Evolutionary conservation across 176 grass and related monocot species (phyloP).

Genomic region (Paspalum notatum): DNA sequence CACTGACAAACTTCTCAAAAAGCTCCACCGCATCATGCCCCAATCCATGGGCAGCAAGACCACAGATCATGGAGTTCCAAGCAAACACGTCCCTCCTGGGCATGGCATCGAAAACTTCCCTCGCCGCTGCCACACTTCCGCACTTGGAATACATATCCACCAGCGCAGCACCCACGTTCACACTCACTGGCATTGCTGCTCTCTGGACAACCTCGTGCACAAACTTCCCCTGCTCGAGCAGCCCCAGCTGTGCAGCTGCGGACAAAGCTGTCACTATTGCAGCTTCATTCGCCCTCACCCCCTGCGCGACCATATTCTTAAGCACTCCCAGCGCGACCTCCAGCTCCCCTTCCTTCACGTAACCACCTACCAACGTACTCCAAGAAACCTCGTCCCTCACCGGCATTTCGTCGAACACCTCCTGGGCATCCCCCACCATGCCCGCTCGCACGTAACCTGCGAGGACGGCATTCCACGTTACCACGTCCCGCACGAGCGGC

Average conservation of each 20-base stretch:
- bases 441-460: conserved; percentile 51
- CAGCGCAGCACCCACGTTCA: conserved; percentile 46
- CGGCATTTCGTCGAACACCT: conserved; percentile 62
- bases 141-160: conserved; percentile 87
- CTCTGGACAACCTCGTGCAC: conserved; percentile 45
- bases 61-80: conserved; percentile 74
- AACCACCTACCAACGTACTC: conserved; percentile 63
- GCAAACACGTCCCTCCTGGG: conserved; percentile 55
- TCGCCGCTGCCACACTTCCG: conserved; percentile 44
- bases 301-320: conserved; percentile 43
- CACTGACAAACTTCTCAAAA: conserved; percentile 52
- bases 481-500: conserved; percentile 47
- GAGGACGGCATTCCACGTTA: conserved; percentile 65
- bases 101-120: conserved; percentile 59
- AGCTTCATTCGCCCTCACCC: conserved; percentile 52
- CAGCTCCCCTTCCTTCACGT: conserved; percentile 60
- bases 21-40: conserved; percentile 52
- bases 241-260: conserved; percentile 47
- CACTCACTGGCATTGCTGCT: conserved; percentile 16
- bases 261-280: conserved; percentile 55
- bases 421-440: conserved; percentile 18
- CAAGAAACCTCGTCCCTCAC: conserved; percentile 62
- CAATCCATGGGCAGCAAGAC: conserved; percentile 65
- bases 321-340: conserved; percentile 57
- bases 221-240: conserved; percentile 67